These are phyloP conservation scores for Actinomortierella ambigua DNA, from an alignment of 371 early-diverging fungal genomes.

Conservation along the genomic window DNA sequence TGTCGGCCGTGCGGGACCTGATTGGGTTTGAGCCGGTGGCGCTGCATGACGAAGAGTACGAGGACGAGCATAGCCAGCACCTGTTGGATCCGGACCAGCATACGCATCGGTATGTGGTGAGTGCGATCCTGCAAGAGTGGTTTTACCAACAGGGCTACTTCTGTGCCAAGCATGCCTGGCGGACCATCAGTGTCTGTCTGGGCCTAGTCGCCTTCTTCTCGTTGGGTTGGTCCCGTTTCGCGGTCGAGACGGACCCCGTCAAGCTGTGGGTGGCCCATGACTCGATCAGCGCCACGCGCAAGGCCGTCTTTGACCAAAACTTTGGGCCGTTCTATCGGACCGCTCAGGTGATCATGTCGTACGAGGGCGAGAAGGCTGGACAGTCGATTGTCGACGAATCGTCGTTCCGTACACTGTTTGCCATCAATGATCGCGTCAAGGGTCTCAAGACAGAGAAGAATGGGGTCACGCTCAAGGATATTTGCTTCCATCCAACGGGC, in stretches of 20 bases:
- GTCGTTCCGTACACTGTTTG: constrained; percentile 55
- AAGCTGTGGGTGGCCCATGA: constrained; percentile 76
- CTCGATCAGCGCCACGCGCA: constrained; percentile 64
- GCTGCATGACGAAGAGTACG: constrained; percentile 52
- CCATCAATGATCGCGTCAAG: constrained; percentile 59
- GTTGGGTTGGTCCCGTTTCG: constrained; percentile 61
- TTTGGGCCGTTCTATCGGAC: constrained; percentile 81
- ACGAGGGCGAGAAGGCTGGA: constrained; percentile 34
- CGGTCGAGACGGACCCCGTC: constrained; percentile 68
- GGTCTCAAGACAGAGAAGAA: constrained; percentile 49
- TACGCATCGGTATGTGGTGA: constrained; percentile 66
- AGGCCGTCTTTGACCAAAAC: constrained; percentile 70
- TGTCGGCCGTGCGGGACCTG: constrained; percentile 35
- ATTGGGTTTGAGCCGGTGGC: constrained; percentile 60
- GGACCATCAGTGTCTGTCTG: constrained; percentile 54
- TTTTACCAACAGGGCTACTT: constrained; percentile 71
- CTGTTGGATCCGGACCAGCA: constrained; percentile 62
- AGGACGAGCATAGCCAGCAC: constrained; percentile 49
- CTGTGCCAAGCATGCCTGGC: constrained; percentile 68
- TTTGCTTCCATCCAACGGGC: constrained; percentile 75
- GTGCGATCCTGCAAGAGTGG: constrained; percentile 61
- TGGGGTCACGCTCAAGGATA: constrained; percentile 57
- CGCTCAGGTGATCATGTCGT: constrained; percentile 70
- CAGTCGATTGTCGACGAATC: constrained; percentile 54
- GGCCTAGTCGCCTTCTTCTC: constrained; percentile 56